Evolutionary conservation across 1,139 yeast species (phyloP), one percentile per base, ranked within the genome.

Genomic region (Suhomyces coccinellae): DNA sequence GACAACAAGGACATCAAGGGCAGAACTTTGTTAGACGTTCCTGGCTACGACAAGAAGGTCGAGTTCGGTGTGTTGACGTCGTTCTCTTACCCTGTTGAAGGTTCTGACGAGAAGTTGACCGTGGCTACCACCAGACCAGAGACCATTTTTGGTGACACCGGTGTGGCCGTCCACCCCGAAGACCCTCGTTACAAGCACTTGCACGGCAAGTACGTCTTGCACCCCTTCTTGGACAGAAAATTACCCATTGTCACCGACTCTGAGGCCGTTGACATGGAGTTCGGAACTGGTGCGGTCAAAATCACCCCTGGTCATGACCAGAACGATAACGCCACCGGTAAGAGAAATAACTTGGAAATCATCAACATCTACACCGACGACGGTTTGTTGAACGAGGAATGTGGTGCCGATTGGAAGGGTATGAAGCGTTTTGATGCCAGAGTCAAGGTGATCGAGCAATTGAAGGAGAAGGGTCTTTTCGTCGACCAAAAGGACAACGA

Each of bases 71-170:
- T 88, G 20, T 77, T 93, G 63, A 93, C 98, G 16, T 87, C 95
- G 29, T 90, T 89, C 66, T 95, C 97, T 17, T 93, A 93, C 67
- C 88, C 82, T 51, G 91, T 93, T 49, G 95, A 86, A 52, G 87
- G 75, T 45, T 83, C 93, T n/a, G 95, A 87, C 55, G 99, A 93
- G 70, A 86, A 80, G 67, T 64, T 93, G 48, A 77, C 93, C 49
- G 96, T 93, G 54, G 99, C 99, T 38, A 93, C 99, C 42, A 93
- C 99, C 38, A 93, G 99, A 82, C 99, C 99, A 40, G 99, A 93
- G 73, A 93, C 99, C 48, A 74, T 93, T 58, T 91, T 93, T 60
- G 99, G 99, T 76, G 99, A 93, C 71, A 90, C 97, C 49, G 99
- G 87, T 63, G 86, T 93, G 56, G 99, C 99, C 36, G 96, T 93